phyloP scores from a whole-genome alignment of 2,329 filamentous ascomycete genomes.

The Ustulina deusta region DNA sequence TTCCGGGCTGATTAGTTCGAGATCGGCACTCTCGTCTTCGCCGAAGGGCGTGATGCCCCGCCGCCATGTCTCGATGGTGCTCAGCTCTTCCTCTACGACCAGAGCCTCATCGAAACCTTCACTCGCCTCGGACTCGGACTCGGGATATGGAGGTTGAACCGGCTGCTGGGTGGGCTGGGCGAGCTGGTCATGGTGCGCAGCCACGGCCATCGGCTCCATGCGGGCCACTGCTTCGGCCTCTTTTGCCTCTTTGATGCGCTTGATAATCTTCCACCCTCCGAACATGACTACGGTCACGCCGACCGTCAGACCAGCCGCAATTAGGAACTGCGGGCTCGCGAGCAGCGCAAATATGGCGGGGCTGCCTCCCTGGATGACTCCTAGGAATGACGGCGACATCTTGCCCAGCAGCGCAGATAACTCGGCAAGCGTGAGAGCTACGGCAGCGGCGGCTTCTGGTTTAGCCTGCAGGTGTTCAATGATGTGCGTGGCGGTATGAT shows the following conservation, averaged over 20 bases:
- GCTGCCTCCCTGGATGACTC: slow-evolving; percentile 80
- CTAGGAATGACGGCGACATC: slow-evolving; percentile 84
- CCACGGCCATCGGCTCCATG: slow-evolving; percentile 50
- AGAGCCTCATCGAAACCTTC: slow-evolving; percentile 65
- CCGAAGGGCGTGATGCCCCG: slow-evolving; percentile 65
- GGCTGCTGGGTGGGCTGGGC: slow-evolving; percentile 6
- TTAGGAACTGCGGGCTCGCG: slow-evolving; percentile 91
- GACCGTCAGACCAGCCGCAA: slow-evolving; percentile 87
- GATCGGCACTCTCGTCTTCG: slow-evolving; percentile 62
- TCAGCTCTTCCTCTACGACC: slow-evolving; percentile 69
- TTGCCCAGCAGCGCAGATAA: slow-evolving; percentile 85
- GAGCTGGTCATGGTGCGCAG: slow-evolving; percentile 39
- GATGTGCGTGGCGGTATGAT: slow-evolving; percentile 84
- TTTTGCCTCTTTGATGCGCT: slow-evolving; percentile 73
- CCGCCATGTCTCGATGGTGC: slow-evolving; percentile 69
- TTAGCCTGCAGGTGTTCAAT: slow-evolving; percentile 81
- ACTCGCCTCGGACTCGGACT: slow-evolving; percentile 46
- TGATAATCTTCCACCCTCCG: slow-evolving; percentile 97
- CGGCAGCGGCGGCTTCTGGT: slow-evolving; percentile 91
- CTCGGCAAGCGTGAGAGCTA: slow-evolving; percentile 91
- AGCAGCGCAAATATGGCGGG: slow-evolving; percentile 89
- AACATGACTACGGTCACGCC: slow-evolving; percentile 97
- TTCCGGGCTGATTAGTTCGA: slow-evolving; percentile 69
- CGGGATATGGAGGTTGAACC: slow-evolving; percentile 40
- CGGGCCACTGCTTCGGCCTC: slow-evolving; percentile 40